Conservation (phyloP, 73 alveolate genomes). For the Paramecium caudatum region DNA sequence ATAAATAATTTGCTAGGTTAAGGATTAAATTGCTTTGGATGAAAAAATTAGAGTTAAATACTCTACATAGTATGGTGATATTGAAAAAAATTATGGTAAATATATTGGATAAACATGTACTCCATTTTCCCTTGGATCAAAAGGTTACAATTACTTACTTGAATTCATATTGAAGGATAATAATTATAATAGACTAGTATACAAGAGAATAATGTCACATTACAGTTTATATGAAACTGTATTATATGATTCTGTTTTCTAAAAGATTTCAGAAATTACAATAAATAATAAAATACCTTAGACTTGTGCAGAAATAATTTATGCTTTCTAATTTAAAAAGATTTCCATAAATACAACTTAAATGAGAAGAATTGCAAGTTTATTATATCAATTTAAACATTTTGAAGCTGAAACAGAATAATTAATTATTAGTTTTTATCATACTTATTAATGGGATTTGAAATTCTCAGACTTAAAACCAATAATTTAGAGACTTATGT, state of each 20-base stretch:
- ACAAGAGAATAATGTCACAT: conserved; percentile 37
- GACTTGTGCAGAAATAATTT: conserved; percentile 51
- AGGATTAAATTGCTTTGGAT: background rate
- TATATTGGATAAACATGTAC: background rate
- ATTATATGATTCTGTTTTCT: conserved; percentile 16
- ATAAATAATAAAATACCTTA: conserved; percentile 27
- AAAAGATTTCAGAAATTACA: background rate
- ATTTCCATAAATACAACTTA: background rate
- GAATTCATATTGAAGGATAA: background rate
- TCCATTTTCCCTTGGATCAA: background rate
- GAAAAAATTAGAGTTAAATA: conserved; percentile 25
- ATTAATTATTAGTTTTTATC: background rate
- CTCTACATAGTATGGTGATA: conserved; percentile 50
- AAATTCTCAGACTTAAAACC: background rate
- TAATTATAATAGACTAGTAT: conserved; percentile 26
- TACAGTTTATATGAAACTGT: background rate
- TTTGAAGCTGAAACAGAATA: conserved; percentile 39
- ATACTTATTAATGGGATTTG: background rate
- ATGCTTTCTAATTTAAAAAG: background rate
- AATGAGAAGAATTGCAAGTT: background rate
- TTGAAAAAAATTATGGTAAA: conserved; percentile 52
- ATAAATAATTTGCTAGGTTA: background rate
- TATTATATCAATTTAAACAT: conserved; percentile 31
- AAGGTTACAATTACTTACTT: conserved; percentile 5
- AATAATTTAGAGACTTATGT: background rate